phyloP scores from a whole-genome alignment of 1,284 basidiomycete genomes.

The Microbotryomycetes sp. region DNA sequence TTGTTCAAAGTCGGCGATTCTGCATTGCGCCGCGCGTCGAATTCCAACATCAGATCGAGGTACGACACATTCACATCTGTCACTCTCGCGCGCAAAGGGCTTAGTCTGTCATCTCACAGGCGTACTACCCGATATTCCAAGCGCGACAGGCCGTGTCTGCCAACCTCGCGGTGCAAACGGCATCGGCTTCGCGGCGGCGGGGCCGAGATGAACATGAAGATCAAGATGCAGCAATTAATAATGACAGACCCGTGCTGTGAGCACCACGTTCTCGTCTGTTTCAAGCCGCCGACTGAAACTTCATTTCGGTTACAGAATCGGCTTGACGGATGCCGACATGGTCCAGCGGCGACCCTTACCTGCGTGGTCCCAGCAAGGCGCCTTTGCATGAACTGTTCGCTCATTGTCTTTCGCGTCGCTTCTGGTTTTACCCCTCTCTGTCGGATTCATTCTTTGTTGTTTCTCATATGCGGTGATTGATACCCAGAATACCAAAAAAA shows the following conservation, averaged over 20 bases:
- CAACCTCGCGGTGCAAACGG: slow-evolving; percentile 9
- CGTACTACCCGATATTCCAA: slow-evolving; percentile 25
- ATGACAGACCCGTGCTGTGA: no score
- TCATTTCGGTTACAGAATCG: background rate
- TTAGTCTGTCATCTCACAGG: background rate
- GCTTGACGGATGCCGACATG: background rate
- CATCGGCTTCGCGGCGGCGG: slow-evolving; percentile 12
- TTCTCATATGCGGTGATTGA: no score
- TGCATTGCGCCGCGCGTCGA: slow-evolving; percentile 36
- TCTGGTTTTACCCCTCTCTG: no score
- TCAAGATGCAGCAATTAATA: slow-evolving; percentile 5
- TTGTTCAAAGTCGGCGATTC: slow-evolving; percentile 36
- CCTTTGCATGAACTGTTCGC: no score
- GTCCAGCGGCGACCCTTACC: background rate
- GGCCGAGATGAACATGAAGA: slow-evolving; percentile 23
- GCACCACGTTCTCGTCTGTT: no score
- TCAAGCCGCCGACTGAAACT: no score
- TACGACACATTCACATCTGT: background rate
- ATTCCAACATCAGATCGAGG: slow-evolving; percentile 36
- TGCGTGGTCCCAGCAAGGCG: background rate
- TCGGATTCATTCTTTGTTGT: no score
- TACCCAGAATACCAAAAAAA: no score
- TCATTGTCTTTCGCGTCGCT: no score
- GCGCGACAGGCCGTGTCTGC: slow-evolving; percentile 20
- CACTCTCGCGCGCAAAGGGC: rapidly evolving